phyloP scores from a whole-genome alignment of 2,329 filamentous ascomycete genomes.

The Coniochaeta prunicola region DNA sequence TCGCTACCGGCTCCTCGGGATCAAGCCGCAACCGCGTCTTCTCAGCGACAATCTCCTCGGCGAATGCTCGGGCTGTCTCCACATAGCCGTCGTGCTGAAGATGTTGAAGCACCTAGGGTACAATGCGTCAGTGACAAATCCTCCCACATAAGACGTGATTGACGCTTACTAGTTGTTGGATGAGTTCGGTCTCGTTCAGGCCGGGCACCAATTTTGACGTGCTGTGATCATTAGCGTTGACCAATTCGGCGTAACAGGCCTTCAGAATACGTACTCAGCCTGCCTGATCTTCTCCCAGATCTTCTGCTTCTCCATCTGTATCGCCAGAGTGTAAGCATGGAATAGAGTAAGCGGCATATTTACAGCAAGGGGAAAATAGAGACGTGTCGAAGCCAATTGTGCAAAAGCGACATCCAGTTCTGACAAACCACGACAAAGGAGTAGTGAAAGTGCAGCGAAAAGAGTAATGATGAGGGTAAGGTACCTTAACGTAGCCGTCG shows the following conservation, averaged over 20 bases:
- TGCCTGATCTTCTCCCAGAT: constrained; percentile 53
- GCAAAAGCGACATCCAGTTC: neutral
- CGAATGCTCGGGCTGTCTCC: constrained; percentile 84
- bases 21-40: constrained; percentile 61
- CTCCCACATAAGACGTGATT: no score
- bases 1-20: constrained; percentile 41
- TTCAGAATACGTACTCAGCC: constrained; percentile 27
- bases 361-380: no score
- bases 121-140: constrained; percentile 5
- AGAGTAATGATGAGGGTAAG: constrained; percentile 1
- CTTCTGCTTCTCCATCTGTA: constrained; percentile 50
- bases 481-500: constrained; percentile 72
- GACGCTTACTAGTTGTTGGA: constrained; percentile 64
- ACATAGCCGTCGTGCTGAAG: constrained; percentile 93
- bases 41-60: constrained; percentile 70
- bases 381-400: neutral
- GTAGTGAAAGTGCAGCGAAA: neutral
- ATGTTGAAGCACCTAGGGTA: constrained; percentile 62
- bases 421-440: neutral
- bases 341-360: neutral
- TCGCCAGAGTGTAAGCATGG: neutral
- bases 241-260: neutral
- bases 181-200: constrained; percentile 66
- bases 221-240: constrained; percentile 20
- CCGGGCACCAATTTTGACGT: constrained; percentile 55